These are phyloP conservation scores for Monosporascus ibericus DNA, from an alignment of 2,329 filamentous ascomycete species.

Conservation along the genomic window DNA sequence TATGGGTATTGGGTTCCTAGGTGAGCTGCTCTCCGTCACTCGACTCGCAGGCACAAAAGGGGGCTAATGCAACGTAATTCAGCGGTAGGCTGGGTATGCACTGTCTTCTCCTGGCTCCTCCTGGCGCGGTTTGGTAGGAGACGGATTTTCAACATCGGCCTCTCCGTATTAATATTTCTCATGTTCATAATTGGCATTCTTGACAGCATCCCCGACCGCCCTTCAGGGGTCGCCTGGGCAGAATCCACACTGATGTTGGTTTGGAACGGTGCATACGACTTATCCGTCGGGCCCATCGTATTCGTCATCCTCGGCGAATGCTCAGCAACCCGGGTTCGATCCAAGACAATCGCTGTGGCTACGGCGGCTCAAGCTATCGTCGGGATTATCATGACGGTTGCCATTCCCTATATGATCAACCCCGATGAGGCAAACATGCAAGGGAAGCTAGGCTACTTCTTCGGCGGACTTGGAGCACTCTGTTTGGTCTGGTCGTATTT, in stretches of 20 bases:
- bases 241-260: conserved; percentile 45
- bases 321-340: conserved; percentile 37
- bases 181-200: conserved; percentile 42
- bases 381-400: conserved; percentile 36
- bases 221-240: conserved; percentile 36
- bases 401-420: conserved; percentile 39
- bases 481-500: conserved; percentile 32
- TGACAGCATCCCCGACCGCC: conserved; percentile 37
- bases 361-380: conserved; percentile 35
- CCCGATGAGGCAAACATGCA: conserved; percentile 36
- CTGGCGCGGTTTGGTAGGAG: conserved; percentile 45
- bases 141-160: conserved; percentile 42
- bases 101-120: conserved; percentile 47
- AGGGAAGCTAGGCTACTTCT: conserved; percentile 36
- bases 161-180: conserved; percentile 35
- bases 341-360: conserved; percentile 38
- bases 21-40: conserved; percentile 16
- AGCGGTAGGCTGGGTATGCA: conserved; percentile 46
- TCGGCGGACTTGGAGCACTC: conserved; percentile 29
- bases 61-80: conserved; percentile 5
- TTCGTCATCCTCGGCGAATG: conserved; percentile 52
- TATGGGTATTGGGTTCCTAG: conserved; percentile 46
- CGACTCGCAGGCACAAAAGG: neutral
- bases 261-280: conserved; percentile 46
- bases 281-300: conserved; percentile 42